Conservation (phyloP, 164 flowering plant species). For the Umbilicus rupestris region DNA sequence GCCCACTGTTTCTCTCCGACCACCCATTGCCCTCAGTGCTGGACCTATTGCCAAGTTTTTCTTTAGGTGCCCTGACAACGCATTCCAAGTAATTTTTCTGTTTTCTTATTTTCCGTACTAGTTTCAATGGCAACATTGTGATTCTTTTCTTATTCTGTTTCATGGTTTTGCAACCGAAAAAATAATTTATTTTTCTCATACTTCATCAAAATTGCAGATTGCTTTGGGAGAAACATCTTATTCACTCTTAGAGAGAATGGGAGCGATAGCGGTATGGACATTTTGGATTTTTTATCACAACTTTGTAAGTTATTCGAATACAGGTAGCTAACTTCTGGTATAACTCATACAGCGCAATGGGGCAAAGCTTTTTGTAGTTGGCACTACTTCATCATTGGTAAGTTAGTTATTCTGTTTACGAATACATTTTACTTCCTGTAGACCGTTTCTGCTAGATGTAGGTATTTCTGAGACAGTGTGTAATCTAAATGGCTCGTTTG, state of each 20-base stretch:
- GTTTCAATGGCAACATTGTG: neutral
- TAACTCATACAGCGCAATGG: conserved; percentile 71
- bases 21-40: conserved; percentile 57
- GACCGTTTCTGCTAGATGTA: neutral
- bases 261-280: conserved; percentile 65
- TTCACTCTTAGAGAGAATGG: conserved; percentile 72
- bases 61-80: conserved; percentile 84
- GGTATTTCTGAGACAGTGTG: neutral
- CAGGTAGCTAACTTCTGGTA: neutral
- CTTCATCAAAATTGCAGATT: conserved; percentile 35
- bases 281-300: neutral
- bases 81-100: conserved; percentile 63
- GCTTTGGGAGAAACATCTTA: conserved; percentile 81
- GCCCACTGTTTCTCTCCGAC: conserved; percentile 89
- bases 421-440: neutral
- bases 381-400: conserved; percentile 89
- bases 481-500: neutral
- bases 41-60: conserved; percentile 85
- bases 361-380: conserved; percentile 89
- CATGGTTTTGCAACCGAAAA: neutral
- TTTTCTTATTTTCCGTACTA: neutral
- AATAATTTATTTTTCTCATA: conserved; percentile 5
- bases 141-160: neutral
- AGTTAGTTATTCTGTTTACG: conserved; percentile 4
- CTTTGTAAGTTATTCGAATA: neutral